These are phyloP conservation scores for Xylaria sp. DNA, from an alignment of 2,329 filamentous ascomycete species.

Conservation along the genomic window DNA sequence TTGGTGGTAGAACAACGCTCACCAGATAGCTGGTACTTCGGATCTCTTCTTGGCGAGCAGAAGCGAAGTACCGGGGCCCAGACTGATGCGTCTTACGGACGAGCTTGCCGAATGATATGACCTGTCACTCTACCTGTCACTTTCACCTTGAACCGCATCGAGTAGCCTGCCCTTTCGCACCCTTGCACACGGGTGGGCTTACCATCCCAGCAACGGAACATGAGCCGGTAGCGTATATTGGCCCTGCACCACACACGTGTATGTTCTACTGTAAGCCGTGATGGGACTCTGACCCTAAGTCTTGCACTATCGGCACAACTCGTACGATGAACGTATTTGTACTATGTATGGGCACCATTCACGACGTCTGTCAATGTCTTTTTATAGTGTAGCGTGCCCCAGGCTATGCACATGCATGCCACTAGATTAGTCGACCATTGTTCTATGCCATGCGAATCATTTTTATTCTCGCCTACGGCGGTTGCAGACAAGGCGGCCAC, in stretches of 20 bases:
- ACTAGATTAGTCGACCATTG: slow-evolving; percentile 23
- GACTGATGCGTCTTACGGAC: slow-evolving; percentile 11
- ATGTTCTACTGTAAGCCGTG: slow-evolving; percentile 18
- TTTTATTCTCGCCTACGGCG: slow-evolving; percentile 31
- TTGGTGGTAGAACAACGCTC: slow-evolving; percentile 6
- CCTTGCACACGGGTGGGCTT: slow-evolving; percentile 32
- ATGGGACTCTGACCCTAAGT: slow-evolving; percentile 26
- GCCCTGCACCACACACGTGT: slow-evolving; percentile 18
- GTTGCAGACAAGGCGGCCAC: slow-evolving; percentile 6
- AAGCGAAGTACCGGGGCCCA: slow-evolving; percentile 14
- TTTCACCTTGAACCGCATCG: slow-evolving; percentile 24
- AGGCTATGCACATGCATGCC: slow-evolving; percentile 19
- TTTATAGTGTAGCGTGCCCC: slow-evolving; percentile 17
- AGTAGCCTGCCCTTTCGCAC: slow-evolving; percentile 4
- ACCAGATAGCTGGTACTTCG: slow-evolving; percentile 11
- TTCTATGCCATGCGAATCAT: slow-evolving; percentile 31
- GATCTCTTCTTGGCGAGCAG: slow-evolving; percentile 13
- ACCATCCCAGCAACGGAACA: slow-evolving; percentile 37
- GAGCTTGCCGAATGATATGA: slow-evolving; percentile 15
- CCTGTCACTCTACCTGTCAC: slow-evolving; percentile 6
- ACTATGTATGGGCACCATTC: slow-evolving; percentile 26
- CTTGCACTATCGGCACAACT: slow-evolving; percentile 19
- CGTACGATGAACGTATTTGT: slow-evolving; percentile 23
- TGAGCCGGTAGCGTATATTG: slow-evolving; percentile 33
- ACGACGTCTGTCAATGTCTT: slow-evolving; percentile 7